Base-by-base conservation (phyloP, 768 basidiomycete genomes). In the Mycena kentingensis region DNA sequence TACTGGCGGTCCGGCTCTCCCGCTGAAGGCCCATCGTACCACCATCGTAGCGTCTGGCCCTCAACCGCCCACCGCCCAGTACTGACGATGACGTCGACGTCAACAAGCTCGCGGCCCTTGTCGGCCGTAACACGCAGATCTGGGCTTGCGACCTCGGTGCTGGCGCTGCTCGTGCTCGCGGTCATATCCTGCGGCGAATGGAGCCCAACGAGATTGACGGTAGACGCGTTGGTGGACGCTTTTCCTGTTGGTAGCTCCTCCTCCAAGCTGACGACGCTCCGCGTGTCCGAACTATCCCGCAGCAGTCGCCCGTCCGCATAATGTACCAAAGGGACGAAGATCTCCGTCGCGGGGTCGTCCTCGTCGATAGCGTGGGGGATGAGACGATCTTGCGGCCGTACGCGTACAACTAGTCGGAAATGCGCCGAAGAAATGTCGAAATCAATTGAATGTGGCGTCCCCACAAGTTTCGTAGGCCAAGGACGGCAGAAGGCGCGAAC, bases 301-400 rank as follows among this genome's bases (percentile, higher is more conserved):
- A 76, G 51, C 26, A 75, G 42, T 41, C 67, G 57, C 39, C 56
- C 57, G 54, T 78, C 76, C 3, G 87, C 90, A 65, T 85, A 99
- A 66, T 99, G 97, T 18, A 96, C 85, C 43, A 93, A 76, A 4
- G 97, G 97, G 1, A 98, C 67, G 66, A 81, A 99, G 18, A 98
- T 85, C 76, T 97, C 97, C 18, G 93, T 98, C n/a, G 85, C 78
- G 1, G 82, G 70, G 26, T 65, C 66, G 16, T 74, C 73, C 2
- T 67, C 61, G 15, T 56, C 56, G 1, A n/a, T n/a, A n/a, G 52
- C 70, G 11, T 56, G 60, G 11, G 54, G 49, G 22, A 54, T 53
- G 1, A 70, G 70, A 22, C 71, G 68, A 63, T 94, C 91, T 25
- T 81, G 81, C 4, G 80, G 57, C 0, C 71, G 65, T 13, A 96